These are phyloP conservation scores for Cordyceps fumosorosea DNA, from an alignment of 2,329 filamentous ascomycete genomes.

Conservation along the genomic window DNA sequence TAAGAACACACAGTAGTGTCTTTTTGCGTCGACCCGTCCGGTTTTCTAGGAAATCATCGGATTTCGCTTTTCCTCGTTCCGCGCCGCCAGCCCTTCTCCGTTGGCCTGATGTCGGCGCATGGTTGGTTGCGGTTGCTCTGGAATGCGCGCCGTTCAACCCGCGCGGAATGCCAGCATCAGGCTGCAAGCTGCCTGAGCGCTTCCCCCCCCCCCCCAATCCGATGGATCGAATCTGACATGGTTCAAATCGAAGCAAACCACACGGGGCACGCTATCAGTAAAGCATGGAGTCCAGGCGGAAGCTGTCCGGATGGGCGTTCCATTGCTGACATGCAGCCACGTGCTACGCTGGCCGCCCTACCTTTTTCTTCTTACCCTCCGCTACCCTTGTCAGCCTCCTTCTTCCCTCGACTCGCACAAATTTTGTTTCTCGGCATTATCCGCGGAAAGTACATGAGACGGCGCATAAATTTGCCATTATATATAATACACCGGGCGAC, in stretches of 20 bases:
- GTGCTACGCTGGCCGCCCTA: not conserved
- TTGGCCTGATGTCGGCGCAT: not conserved
- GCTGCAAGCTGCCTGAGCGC: not conserved
- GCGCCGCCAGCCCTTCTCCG: not conserved
- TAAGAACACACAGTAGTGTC: not conserved
- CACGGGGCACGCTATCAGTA: not conserved
- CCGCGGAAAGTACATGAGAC: not conserved
- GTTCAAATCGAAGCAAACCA: not conserved
- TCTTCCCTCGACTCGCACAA: not conserved
- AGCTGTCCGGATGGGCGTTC: not conserved
- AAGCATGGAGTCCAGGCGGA: not conserved
- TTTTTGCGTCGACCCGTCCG: not conserved
- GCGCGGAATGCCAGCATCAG: not conserved
- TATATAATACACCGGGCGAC: not conserved
- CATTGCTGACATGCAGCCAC: constrained; percentile 1
- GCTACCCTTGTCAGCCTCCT: not conserved
- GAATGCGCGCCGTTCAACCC: not conserved
- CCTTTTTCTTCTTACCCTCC: not conserved
- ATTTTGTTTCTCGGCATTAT: not conserved
- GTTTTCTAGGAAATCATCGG: not conserved
- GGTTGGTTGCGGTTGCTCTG: not conserved
- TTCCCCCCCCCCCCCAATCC: not conserved
- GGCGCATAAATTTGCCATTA: not conserved
- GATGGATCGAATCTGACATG: not conserved
- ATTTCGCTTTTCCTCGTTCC: not conserved